Conservation (phyloP, 805 yeast genomes). For the Metschnikowia lochheadii region DNA sequence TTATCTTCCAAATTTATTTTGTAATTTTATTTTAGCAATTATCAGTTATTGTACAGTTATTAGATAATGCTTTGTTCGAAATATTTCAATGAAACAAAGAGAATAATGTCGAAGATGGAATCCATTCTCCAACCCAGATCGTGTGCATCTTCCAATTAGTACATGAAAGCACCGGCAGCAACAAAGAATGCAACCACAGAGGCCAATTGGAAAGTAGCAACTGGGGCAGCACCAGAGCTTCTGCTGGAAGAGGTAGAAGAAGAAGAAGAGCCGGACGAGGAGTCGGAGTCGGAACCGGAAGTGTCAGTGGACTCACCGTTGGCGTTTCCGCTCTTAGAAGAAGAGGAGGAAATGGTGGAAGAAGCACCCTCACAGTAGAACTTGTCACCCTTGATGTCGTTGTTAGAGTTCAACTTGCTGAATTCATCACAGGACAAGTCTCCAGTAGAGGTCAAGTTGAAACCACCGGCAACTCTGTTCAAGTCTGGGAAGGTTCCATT, state of each 20-base stretch:
- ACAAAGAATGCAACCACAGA: conserved; percentile 32
- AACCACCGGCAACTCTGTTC: conserved; percentile 87
- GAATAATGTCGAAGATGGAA: conserved; percentile 1
- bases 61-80: conserved; percentile 2
- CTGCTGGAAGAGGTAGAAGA: conserved; percentile 19
- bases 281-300: conserved; percentile 21
- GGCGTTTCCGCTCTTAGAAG: conserved; percentile 34
- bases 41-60: conserved; percentile 1
- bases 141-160: conserved; percentile 12
- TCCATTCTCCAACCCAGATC: conserved; percentile 1
- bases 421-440: conserved; percentile 80
- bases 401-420: conserved; percentile 64
- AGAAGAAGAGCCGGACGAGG: conserved; percentile 19
- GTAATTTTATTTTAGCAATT: neutral
- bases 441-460: conserved; percentile 69
- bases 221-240: conserved; percentile 25
- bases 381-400: conserved; percentile 88
- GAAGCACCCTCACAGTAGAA: conserved; percentile 56
- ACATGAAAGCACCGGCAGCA: conserved; percentile 37
- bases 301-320: conserved; percentile 24
- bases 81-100: conserved; percentile 5
- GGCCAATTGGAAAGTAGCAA: conserved; percentile 22
- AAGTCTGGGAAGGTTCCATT: conserved; percentile 73
- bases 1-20: neutral
- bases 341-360: conserved; percentile 41